phyloP scores from a whole-genome alignment of 2,329 filamentous ascomycete genomes.

The Sarocladium brachiariae region DNA sequence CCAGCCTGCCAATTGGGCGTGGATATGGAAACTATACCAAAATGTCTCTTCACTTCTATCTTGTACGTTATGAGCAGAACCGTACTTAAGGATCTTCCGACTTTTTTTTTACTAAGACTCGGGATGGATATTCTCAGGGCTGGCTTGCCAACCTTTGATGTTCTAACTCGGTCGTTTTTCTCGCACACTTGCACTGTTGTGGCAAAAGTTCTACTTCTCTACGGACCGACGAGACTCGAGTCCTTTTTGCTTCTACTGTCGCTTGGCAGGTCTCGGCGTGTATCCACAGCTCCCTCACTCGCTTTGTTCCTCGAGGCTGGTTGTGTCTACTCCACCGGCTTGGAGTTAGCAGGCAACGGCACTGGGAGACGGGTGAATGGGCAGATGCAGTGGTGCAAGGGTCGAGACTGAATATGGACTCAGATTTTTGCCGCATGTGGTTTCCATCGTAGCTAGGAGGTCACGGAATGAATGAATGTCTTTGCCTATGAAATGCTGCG shows the following conservation, averaged over 20 bases:
- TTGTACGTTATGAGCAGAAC: conserved; percentile 27
- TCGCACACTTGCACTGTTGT: conserved; percentile 10
- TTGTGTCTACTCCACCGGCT: neutral
- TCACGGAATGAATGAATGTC: neutral
- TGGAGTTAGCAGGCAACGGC: neutral
- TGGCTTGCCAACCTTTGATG: neutral
- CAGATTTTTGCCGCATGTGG: conserved; percentile 4
- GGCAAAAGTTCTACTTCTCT: conserved; percentile 3
- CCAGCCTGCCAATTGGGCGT: neutral
- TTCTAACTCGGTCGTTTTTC: conserved; percentile 12
- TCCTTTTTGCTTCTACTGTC: neutral
- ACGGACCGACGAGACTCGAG: neutral
- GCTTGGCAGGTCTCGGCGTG: too few species aligned
- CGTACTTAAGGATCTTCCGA: conserved; percentile 26
- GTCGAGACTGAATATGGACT: neutral
- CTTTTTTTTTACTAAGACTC: conserved; percentile 7
- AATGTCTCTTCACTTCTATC: conserved; percentile 22
- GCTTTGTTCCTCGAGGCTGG: neutral
- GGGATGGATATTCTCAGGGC: neutral
- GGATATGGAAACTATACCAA: neutral
- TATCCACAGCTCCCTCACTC: neutral
- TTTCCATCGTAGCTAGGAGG: neutral
- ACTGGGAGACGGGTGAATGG: neutral
- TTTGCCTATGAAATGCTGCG: neutral
- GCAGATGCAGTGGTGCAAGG: neutral